Base-by-base conservation (phyloP, 2,329 filamentous ascomycete species). In the Phyllosticta paracitricarpa region DNA sequence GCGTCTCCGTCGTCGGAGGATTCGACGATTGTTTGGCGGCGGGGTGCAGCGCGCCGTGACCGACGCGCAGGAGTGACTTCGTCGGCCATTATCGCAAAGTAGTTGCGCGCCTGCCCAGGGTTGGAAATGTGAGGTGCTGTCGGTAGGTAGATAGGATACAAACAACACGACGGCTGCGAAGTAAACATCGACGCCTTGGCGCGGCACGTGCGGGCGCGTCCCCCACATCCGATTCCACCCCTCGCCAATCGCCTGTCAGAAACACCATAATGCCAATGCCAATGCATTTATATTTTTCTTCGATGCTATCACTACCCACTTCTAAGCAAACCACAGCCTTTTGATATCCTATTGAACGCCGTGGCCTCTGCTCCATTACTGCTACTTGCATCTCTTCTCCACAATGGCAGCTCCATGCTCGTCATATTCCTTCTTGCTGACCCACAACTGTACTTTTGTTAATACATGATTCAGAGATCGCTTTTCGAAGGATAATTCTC, bases 361-460 rank as follows among this genome's bases (percentile, higher is more conserved):
- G 26, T 58, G 26, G n/a, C 52, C 30, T 17, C 10, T 25, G n/a
- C 2, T 35, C 9, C 51, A 6, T 61, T 56, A 60, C 19, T 24
- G 24, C 63, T 67, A 97, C 79, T 96, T 96, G 82, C 93, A 97
- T 69, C 93, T 82, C 84, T 96, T 97, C 81, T 97, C 93, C 54
- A 97, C 89, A 68, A 97, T 92, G 65, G 85, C 85, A 5, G 86
- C 80, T 1, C 94, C 94, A 73, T 96, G 92, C 80, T 99, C 95
- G 65, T 97, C 91, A 69, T 97, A 97, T 79, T 99, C 94, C 80
- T 96, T 96, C 75, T 86, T 90, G 25, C 88, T 93, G 68, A 99
- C 95, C 94, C 94, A 99, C 89, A 99, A 93, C 79, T 71, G 40
- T 5, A 4, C 35, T 22, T 17, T 22, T 12, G 26, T 59, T 51